Evolutionary conservation across 2,329 filamentous ascomycete genomes (phyloP).

Genomic region (Leptographium radiaticola): DNA sequence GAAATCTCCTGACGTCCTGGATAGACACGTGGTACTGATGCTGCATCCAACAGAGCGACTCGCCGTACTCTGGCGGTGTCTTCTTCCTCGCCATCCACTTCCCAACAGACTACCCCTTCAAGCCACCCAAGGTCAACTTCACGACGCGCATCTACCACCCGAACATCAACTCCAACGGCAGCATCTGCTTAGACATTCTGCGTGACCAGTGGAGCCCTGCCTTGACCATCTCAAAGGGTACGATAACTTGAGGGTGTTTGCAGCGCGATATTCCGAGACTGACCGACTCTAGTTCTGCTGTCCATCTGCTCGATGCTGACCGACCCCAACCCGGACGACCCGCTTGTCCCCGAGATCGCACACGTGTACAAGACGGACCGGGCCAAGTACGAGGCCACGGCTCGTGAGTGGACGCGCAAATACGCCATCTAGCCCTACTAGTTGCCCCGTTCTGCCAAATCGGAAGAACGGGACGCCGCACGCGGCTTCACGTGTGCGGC

Average conservation of each 20-base stretch:
- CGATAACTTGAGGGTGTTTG: slow-evolving; percentile 9
- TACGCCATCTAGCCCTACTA: slow-evolving; percentile 64
- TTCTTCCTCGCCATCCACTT: slow-evolving; percentile 99
- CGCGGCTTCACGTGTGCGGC: background rate
- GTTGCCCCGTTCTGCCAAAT: background rate
- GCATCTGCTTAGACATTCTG: slow-evolving; percentile 96
- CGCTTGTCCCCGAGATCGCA: slow-evolving; percentile 95
- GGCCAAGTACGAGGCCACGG: slow-evolving; percentile 88
- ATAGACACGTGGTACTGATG: background rate
- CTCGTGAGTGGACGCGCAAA: slow-evolving; percentile 97
- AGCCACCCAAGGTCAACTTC: slow-evolving; percentile 99
- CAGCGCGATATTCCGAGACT: too few relatives aligned
- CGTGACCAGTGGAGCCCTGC: slow-evolving; percentile 99
- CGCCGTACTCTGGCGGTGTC: slow-evolving; percentile 93
- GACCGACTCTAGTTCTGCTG: slow-evolving; percentile 56
- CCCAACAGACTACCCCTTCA: slow-evolving; percentile 99
- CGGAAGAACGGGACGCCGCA: background rate
- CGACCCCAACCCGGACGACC: slow-evolving; percentile 97
- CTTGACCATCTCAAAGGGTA: slow-evolving; percentile 97
- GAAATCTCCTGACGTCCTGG: background rate
- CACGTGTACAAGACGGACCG: slow-evolving; percentile 99
- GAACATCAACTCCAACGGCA: slow-evolving; percentile 99
- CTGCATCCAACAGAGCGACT: slow-evolving; percentile 56
- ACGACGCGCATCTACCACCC: slow-evolving; percentile 99
- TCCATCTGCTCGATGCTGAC: slow-evolving; percentile 99